Evolutionary conservation across 2,329 filamentous ascomycete genomes (phyloP).

Genomic region (Niveomyces coronatus): DNA sequence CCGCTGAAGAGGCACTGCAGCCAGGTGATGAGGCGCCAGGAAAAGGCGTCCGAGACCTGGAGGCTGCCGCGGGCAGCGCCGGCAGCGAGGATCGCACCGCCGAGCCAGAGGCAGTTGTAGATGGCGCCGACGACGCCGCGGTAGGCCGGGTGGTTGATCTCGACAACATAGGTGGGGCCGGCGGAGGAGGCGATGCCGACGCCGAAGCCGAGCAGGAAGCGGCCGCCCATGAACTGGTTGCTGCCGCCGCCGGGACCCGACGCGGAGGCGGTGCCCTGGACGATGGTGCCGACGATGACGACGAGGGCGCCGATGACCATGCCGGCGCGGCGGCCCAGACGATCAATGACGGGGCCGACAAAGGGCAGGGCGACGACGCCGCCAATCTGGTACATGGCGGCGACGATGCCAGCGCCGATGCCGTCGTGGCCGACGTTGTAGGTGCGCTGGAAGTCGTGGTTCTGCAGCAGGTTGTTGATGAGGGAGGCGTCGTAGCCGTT

Average conservation of each 20-base stretch:
- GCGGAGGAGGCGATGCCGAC: constrained; percentile 49
- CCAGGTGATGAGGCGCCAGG: constrained; percentile 30
- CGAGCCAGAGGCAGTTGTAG: constrained; percentile 23
- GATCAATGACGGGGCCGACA: constrained; percentile 36
- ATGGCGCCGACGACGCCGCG: constrained; percentile 34
- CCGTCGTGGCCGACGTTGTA: constrained; percentile 32
- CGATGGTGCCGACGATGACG: constrained; percentile 28
- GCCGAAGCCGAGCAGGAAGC: constrained; percentile 46
- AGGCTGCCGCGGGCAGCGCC: constrained; percentile 33
- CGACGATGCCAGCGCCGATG: constrained; percentile 38
- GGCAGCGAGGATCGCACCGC: constrained; percentile 34
- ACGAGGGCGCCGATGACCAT: constrained; percentile 38
- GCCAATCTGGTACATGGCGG: constrained; percentile 43
- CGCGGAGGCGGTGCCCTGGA: constrained; percentile 23
- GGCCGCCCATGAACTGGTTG: constrained; percentile 44
- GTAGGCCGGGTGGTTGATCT: constrained; percentile 52
- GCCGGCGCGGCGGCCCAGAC: constrained; percentile 34
- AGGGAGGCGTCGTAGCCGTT: constrained; percentile 35
- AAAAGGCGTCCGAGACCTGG: constrained; percentile 19
- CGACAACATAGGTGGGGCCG: constrained; percentile 53
- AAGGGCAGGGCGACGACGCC: constrained; percentile 31
- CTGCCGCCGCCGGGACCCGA: constrained; percentile 15
- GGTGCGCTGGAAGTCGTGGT: constrained; percentile 28
- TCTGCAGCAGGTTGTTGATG: constrained; percentile 17
- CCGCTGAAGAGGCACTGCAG: constrained; percentile 31